These are phyloP conservation scores for Colletotrichum acutatum DNA, from an alignment of 2,329 filamentous ascomycete genomes.

Conservation along the genomic window DNA sequence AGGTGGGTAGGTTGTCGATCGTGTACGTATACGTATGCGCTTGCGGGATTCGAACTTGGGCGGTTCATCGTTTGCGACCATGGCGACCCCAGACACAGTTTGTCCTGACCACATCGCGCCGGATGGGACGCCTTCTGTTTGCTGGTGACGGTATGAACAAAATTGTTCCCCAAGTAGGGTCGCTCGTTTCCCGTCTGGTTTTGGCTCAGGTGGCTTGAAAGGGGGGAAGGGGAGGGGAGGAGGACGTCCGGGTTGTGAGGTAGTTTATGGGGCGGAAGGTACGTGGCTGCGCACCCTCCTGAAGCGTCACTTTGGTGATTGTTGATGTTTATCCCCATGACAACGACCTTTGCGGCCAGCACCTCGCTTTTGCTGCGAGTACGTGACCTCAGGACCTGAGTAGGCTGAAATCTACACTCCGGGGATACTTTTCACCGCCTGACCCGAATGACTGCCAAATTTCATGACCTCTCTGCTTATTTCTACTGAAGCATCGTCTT, in stretches of 20 bases:
- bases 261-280: too few species aligned
- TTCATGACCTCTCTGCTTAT: neutral
- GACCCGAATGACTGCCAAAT: neutral
- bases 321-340: neutral
- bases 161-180: neutral
- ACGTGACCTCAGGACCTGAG: neutral
- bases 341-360: neutral
- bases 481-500: neutral
- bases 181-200: neutral
- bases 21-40: neutral
- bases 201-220: neutral
- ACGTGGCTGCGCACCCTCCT: neutral
- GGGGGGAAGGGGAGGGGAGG: too few species aligned
- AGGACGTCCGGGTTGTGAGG: neutral
- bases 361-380: neutral
- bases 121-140: neutral
- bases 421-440: neutral
- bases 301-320: neutral
- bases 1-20: neutral
- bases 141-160: neutral
- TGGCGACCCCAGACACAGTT: neutral
- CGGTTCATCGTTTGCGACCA: neutral
- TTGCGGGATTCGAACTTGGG: neutral
- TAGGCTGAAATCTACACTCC: neutral
- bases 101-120: neutral